Evolutionary conservation across 495 filamentous ascomycete genomes (phyloP).

Genomic region (Penicillium bialowiezense): DNA sequence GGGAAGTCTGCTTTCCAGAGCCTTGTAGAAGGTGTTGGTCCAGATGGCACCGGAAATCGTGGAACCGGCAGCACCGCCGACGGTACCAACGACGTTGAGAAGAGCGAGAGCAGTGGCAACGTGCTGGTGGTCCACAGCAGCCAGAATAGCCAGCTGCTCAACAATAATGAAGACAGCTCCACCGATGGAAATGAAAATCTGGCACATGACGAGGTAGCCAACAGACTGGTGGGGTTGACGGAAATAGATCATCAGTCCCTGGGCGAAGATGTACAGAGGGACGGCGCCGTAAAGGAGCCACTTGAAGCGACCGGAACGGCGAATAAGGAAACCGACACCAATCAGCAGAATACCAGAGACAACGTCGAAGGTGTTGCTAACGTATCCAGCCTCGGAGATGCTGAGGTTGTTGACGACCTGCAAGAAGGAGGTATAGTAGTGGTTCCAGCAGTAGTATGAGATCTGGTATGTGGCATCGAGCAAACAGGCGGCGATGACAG

Average conservation of each 20-base stretch:
- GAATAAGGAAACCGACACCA: conserved; percentile 49
- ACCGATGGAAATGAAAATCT: conserved; percentile 67
- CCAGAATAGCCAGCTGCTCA: conserved; percentile 65
- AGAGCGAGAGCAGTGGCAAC: conserved; percentile 64
- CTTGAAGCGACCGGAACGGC: conserved; percentile 51
- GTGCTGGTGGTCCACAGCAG: conserved; percentile 59
- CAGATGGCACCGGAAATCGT: conserved; percentile 62
- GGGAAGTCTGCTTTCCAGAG: conserved; percentile 54
- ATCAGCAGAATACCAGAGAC: conserved; percentile 45
- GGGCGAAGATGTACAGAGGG: conserved; percentile 53
- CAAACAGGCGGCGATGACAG: conserved; percentile 58
- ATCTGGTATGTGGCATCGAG: conserved; percentile 56
- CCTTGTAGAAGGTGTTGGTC: conserved; percentile 53
- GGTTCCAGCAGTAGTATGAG: conserved; percentile 49
- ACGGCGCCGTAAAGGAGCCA: conserved; percentile 53
- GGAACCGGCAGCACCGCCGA: conserved; percentile 64
- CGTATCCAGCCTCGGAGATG: conserved; percentile 53
- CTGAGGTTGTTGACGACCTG: conserved; percentile 65
- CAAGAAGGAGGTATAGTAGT: conserved; percentile 66
- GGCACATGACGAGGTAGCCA: conserved; percentile 67
- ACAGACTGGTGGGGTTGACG: conserved; percentile 53
- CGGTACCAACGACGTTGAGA: conserved; percentile 54
- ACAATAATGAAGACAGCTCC: conserved; percentile 56
- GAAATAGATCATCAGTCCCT: conserved; percentile 62
- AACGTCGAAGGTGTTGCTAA: conserved; percentile 48